Conservation (phyloP, 208 protist genomes). For the Strigomonas culicis region DNA sequence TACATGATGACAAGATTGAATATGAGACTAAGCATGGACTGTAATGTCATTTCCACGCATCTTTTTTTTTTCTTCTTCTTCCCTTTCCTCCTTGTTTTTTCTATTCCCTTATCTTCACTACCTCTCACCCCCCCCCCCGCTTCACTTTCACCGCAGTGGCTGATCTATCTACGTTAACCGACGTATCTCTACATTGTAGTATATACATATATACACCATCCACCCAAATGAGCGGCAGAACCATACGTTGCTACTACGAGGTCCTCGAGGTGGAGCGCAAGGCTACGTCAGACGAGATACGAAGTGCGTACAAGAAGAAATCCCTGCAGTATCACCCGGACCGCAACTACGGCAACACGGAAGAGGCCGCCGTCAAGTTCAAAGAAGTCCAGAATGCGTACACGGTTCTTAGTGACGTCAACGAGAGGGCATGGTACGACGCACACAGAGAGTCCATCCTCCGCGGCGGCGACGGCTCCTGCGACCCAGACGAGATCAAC, state of each 20-base stretch:
- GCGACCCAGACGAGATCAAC: constrained; percentile 66
- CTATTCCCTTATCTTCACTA: background rate
- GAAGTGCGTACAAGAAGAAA: constrained; percentile 83
- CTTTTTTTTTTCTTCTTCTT: background rate
- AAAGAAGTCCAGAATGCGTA: constrained; percentile 92
- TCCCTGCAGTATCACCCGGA: constrained; percentile 88
- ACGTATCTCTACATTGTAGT: background rate
- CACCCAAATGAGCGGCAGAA: constrained; percentile 5
- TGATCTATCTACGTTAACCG: background rate
- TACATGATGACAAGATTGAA: too few relatives aligned
- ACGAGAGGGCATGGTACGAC: constrained; percentile 90
- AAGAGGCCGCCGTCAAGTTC: constrained; percentile 69
- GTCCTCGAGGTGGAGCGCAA: constrained; percentile 77
- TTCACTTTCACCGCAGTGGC: background rate
- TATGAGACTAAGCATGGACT: too few relatives aligned
- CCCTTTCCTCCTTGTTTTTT: background rate
- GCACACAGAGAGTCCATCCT: constrained; percentile 84
- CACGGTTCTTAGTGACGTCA: constrained; percentile 73
- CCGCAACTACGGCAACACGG: constrained; percentile 83
- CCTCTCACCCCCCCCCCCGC: background rate
- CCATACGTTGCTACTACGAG: constrained; percentile 86
- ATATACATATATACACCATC: background rate
- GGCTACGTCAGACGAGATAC: constrained; percentile 77
- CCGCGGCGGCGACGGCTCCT: constrained; percentile 44
- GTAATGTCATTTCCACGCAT: background rate